Evolutionary conservation across 1,139 yeast species (phyloP).

Genomic region (Sugiyamaella grinbergsii): DNA sequence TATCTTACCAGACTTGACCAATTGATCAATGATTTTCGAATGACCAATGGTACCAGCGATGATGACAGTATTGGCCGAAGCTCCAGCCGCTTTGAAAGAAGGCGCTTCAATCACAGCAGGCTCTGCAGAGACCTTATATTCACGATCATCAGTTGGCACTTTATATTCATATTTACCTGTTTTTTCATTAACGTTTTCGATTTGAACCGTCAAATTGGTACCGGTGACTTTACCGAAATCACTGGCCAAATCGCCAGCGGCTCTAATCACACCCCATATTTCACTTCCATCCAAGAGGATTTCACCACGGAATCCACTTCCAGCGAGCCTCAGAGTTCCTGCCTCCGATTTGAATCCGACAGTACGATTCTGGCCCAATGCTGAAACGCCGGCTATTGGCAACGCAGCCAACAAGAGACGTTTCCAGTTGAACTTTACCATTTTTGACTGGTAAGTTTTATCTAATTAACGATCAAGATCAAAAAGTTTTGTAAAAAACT

Average conservation of each 20-base stretch:
- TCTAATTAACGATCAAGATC: neutral
- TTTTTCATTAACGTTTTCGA: constrained; percentile 10
- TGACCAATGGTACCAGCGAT: constrained; percentile 29
- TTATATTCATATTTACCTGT: constrained; percentile 27
- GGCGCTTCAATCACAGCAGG: constrained; percentile 18
- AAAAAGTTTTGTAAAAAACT: neutral
- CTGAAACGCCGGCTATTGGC: constrained; percentile 12
- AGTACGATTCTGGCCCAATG: constrained; percentile 16
- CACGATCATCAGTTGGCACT: constrained; percentile 22
- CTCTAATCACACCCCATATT: constrained; percentile 28
- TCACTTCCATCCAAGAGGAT: constrained; percentile 30
- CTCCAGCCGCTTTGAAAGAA: constrained; percentile 16
- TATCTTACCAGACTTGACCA: constrained; percentile 23
- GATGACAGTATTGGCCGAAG: constrained; percentile 24
- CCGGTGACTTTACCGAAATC: constrained; percentile 28
- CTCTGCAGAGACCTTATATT: constrained; percentile 16
- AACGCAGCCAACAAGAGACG: constrained; percentile 12
- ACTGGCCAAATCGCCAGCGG: constrained; percentile 26
- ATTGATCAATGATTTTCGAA: constrained; percentile 25
- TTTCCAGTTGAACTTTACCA: constrained; percentile 8
- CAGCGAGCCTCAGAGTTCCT: constrained; percentile 15
- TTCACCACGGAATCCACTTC: constrained; percentile 19
- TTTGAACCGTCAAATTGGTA: constrained; percentile 18
- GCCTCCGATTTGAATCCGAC: constrained; percentile 16
- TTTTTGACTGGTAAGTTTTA: neutral